Conservation (phyloP, 306 rosid genomes). For the Cucumis hystrix region DNA sequence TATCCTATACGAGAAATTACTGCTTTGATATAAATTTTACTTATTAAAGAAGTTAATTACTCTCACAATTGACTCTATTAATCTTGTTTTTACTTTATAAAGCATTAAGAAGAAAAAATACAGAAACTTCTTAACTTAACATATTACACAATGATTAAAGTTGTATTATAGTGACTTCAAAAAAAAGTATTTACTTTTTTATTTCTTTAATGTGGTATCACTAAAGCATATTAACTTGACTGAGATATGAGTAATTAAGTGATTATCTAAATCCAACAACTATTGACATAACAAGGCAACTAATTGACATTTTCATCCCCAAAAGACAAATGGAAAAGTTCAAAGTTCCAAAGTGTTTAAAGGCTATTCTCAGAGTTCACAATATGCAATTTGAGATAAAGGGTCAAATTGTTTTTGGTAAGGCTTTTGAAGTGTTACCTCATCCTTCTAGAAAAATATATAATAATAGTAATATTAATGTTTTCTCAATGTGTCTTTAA, state of each 20-base stretch:
- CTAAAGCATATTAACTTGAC: background rate
- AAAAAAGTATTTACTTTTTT: background rate
- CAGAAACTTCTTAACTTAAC: background rate
- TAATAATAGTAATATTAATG: no score
- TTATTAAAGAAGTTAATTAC: background rate
- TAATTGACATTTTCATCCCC: background rate
- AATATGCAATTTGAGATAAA: background rate
- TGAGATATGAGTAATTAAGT: background rate
- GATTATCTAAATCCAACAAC: background rate
- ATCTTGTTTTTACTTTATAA: background rate
- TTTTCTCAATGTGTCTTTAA: no score
- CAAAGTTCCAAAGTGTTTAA: background rate
- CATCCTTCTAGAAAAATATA: background rate
- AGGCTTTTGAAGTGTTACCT: background rate
- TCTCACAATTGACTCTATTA: background rate
- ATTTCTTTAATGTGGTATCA: background rate
- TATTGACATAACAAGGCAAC: constrained; percentile 5
- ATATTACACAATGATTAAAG: background rate
- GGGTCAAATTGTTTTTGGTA: constrained; percentile 3
- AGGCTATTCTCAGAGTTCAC: background rate
- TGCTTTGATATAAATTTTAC: background rate
- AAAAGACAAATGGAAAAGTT: background rate
- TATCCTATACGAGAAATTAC: background rate
- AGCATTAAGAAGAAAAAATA: background rate
- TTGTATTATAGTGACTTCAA: background rate